Conservation (phyloP, 2,329 filamentous ascomycete genomes). For the Fusarium dimerum region DNA sequence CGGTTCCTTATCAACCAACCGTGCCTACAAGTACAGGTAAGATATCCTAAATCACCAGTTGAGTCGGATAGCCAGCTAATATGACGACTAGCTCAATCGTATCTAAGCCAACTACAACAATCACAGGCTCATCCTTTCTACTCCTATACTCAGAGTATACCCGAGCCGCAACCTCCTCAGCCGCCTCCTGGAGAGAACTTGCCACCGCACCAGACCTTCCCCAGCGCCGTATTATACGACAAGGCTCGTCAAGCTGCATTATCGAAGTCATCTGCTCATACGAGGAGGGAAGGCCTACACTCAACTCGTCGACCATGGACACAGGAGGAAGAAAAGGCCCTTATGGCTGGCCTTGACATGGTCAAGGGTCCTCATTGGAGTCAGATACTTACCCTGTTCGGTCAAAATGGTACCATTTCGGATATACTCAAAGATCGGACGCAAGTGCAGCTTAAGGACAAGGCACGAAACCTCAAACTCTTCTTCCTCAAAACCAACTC, state of each 20-base stretch:
- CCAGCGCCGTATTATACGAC: constrained; percentile 58
- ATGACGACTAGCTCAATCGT: constrained; percentile 38
- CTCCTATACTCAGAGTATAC: constrained; percentile 35
- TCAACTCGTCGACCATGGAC: constrained; percentile 80
- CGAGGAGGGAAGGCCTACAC: constrained; percentile 57
- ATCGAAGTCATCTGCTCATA: constrained; percentile 56
- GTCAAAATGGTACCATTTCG: constrained; percentile 74
- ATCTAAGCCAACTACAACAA: constrained; percentile 41
- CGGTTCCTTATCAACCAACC: constrained; percentile 44
- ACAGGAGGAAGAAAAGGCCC: constrained; percentile 83
- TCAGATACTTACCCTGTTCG: constrained; percentile 84
- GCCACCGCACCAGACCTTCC: constrained; percentile 57
- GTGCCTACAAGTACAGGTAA: constrained; percentile 42
- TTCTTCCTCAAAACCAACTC: constrained; percentile 92
- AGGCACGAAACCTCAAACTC: constrained; percentile 84
- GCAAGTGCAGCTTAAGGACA: constrained; percentile 91
- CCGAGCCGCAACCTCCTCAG: constrained; percentile 35
- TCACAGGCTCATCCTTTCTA: constrained; percentile 39
- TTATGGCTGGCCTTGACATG: constrained; percentile 85
- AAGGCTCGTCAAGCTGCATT: constrained; percentile 60
- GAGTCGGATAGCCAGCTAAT: constrained; percentile 30
- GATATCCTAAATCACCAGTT: constrained; percentile 15
- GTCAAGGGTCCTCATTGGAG: constrained; percentile 94
- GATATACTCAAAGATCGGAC: constrained; percentile 86
- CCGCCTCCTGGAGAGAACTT: constrained; percentile 38